Conservation (phyloP, 768 basidiomycete genomes). For the Kockovaella imperatae region DNA sequence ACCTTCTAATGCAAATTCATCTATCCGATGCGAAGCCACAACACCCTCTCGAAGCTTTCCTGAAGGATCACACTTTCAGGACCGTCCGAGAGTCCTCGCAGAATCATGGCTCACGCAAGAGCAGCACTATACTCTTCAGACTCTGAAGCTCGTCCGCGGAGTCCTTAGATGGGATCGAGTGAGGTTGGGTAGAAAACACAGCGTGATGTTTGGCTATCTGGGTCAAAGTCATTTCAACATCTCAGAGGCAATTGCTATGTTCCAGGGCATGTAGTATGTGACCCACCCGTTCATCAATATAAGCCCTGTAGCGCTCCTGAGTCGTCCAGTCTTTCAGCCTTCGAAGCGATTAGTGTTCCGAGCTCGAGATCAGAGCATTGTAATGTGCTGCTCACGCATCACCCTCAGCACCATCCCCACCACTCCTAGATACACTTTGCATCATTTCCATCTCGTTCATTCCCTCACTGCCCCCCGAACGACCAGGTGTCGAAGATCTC, state of each 20-base stretch:
- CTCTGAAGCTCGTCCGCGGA: conserved; percentile 32
- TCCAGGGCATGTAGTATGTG: background rate
- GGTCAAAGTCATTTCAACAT: background rate
- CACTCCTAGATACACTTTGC: conserved; percentile 37
- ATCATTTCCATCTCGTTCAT: conserved; percentile 37
- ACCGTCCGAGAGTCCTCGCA: background rate
- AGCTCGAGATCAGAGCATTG: background rate
- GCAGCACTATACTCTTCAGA: conserved; percentile 36
- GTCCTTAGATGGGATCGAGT: conserved; percentile 11
- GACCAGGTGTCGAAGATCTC: conserved; percentile 4
- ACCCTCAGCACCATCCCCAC: conserved; percentile 41
- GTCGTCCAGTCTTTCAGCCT: conserved; percentile 36
- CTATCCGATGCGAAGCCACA: conserved; percentile 34
- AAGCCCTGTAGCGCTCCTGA: conserved; percentile 34
- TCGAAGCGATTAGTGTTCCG: background rate
- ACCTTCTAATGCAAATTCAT: conserved; percentile 42
- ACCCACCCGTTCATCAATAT: conserved; percentile 40
- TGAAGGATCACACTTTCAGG: background rate
- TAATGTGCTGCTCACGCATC: conserved; percentile 34
- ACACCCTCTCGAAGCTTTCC: conserved; percentile 43
- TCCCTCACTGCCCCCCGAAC: background rate
- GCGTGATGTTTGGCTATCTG: conserved; percentile 35
- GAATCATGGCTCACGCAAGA: conserved; percentile 22
- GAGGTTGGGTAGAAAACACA: conserved; percentile 11
- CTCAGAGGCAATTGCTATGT: background rate